Conservation (phyloP, 1,139 yeast species). For the Candida dubliniensis region DNA sequence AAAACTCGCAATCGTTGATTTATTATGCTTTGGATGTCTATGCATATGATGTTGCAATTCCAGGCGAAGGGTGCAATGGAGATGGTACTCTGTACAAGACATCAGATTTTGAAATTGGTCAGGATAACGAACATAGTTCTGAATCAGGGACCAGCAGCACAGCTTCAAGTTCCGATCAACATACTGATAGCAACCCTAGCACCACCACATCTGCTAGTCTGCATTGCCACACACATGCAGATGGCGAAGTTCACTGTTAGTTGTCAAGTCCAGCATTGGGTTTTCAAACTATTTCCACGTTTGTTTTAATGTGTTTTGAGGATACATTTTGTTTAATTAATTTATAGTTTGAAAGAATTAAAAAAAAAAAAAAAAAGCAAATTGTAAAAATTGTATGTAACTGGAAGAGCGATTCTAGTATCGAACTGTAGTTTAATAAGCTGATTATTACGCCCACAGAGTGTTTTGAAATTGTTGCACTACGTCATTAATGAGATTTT, state of each 20-base stretch:
- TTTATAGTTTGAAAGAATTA: too few species aligned
- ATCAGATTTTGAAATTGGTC: not conserved
- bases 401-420: too few species aligned
- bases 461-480: too few species aligned
- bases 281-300: too few species aligned
- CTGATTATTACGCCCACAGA: too few species aligned
- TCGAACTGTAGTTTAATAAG: too few species aligned
- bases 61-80: constrained; percentile 23
- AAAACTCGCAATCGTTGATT: constrained; percentile 19
- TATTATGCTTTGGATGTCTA: constrained; percentile 23
- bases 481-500: too few species aligned
- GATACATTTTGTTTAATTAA: too few species aligned
- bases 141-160: too few species aligned
- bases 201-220: constrained; percentile 7
- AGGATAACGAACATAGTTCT: not conserved
- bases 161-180: too few species aligned
- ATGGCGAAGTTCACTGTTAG: constrained; percentile 21
- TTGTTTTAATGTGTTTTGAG: not conserved
- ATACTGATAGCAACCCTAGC: constrained; percentile 1
- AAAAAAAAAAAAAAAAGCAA: too few species aligned
- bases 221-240: constrained; percentile 22
- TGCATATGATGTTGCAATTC: constrained; percentile 22
- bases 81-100: not conserved
- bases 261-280: not conserved
- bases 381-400: too few species aligned